Evolutionary conservation across 2,329 filamentous ascomycete genomes (phyloP), one percentile per base, ranked within the genome.

Genomic region (Sclerotinia subarctica): DNA sequence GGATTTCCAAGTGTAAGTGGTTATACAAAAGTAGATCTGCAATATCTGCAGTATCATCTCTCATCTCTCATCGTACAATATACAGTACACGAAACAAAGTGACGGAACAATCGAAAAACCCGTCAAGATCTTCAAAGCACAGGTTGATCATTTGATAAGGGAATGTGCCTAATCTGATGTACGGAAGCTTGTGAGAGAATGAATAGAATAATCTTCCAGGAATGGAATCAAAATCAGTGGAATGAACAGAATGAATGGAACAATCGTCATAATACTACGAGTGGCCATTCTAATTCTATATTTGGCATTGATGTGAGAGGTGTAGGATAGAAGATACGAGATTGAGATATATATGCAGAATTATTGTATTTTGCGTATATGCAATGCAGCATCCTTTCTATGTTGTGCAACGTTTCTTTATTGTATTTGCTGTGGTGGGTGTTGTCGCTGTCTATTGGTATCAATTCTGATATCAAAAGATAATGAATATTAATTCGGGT

Each of bases 281-380:
- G 53, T n/a, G n/a, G 29, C 13, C 15, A 57, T 57, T 57, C 54
- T 57, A n/a, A 57, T 57, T 57, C 54, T 57, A 26, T 24, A 58
- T 26, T 19, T 21, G n/a, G 3, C 44, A 19, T 35, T 6, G 5
- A 32, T 57, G 35, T 4, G 54, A 17, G 54, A 7, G 6, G 11
- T n/a, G 3, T 15, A 42, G 54, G 15, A 1, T 26, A 42, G 54
- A 58, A 44, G 24, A 58, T 58, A 58, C 54, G 54, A 58, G 54
- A 58, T 58, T 58, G n/a, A 58, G 13, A 57, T 24, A 38, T 24
- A 42, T 57, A 57, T 57, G 53, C 53, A 57, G 54, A 57, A 26
- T 42, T 24, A 42, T 35, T 42, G 35, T 42, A 11, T 26, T 19
- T 32, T 29, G 17, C 54, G 54, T 57, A 57, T 57, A 57, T 57